phyloP scores from a whole-genome alignment of 2,329 filamentous ascomycete species.

The Exophiala phaeomuriformis region DNA sequence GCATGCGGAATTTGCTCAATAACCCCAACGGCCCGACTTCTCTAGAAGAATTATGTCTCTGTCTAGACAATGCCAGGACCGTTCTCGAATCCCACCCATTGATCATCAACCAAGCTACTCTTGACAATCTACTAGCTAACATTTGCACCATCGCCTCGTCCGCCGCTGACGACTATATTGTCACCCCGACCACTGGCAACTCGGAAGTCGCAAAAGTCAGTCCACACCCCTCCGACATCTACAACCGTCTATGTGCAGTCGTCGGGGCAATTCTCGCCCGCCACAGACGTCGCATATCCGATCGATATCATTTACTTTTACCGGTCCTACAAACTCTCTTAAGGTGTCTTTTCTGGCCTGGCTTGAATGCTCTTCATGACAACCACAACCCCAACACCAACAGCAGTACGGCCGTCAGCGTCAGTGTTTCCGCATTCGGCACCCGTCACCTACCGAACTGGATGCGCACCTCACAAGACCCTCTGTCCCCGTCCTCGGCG shows the following conservation, averaged over 20 bases:
- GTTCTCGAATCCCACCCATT: constrained; percentile 37
- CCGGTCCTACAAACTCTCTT: constrained; percentile 50
- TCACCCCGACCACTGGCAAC: constrained; percentile 10
- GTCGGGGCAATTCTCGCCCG: constrained; percentile 49
- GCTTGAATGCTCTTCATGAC: background rate
- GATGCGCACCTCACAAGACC: constrained; percentile 15
- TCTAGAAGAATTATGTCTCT: constrained; percentile 25
- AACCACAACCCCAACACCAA: background rate
- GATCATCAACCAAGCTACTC: constrained; percentile 40
- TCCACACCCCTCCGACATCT: constrained; percentile 37
- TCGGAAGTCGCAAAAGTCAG: constrained; percentile 24
- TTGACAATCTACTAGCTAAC: constrained; percentile 38
- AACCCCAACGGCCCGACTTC: background rate
- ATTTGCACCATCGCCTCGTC: constrained; percentile 35
- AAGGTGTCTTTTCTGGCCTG: constrained; percentile 47
- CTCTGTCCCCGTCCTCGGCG: constrained; percentile 36
- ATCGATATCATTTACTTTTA: constrained; percentile 54
- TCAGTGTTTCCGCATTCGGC: constrained; percentile 8
- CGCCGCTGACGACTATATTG: constrained; percentile 1
- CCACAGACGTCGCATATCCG: constrained; percentile 51
- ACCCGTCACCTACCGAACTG: constrained; percentile 24
- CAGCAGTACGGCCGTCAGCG: background rate
- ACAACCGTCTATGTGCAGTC: constrained; percentile 48
- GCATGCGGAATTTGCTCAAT: constrained; percentile 27
- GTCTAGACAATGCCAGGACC: constrained; percentile 35